Evolutionary conservation across 225 moss, liverwort and hornwort species (phyloP).

Genomic region (Marchantia polymorpha): DNA sequence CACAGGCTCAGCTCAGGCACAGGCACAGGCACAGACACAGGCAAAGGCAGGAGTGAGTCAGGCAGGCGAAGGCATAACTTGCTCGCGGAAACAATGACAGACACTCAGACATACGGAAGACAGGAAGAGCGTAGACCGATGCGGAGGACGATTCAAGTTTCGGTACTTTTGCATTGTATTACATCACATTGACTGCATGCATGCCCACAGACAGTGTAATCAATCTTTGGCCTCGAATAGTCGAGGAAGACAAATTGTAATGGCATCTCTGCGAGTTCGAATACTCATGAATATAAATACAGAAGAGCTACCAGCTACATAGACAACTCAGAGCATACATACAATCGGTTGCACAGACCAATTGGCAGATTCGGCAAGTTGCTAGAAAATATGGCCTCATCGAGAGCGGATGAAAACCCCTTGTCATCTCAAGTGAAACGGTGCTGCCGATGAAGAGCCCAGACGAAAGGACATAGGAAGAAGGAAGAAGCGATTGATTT

Average conservation of each 20-base stretch:
- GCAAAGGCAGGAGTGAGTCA: no score
- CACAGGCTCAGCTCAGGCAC: no score
- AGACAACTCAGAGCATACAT: slow-evolving; percentile 43
- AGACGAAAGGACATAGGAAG: slow-evolving; percentile 22
- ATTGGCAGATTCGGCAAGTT: slow-evolving; percentile 22
- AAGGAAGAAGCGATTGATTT: slow-evolving; percentile 12
- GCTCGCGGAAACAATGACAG: background rate
- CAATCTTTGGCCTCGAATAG: slow-evolving; percentile 20
- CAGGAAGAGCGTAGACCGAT: background rate
- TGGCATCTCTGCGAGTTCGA: slow-evolving; percentile 26
- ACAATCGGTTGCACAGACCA: slow-evolving; percentile 35
- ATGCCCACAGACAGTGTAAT: slow-evolving; percentile 30
- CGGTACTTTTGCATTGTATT: slow-evolving; percentile 10
- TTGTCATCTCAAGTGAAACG: slow-evolving; percentile 14
- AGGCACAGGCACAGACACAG: no score
- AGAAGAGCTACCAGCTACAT: slow-evolving; percentile 38
- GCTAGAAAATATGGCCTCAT: slow-evolving; percentile 25
- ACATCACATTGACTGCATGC: slow-evolving; percentile 30
- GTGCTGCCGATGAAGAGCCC: slow-evolving; percentile 29
- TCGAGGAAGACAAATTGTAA: slow-evolving; percentile 29
- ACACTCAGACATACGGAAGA: no score
- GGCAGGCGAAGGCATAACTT: background rate
- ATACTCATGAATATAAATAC: slow-evolving; percentile 45
- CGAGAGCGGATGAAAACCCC: no score
- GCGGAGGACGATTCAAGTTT: background rate